Evolutionary conservation across 768 basidiomycete genomes (phyloP), one percentile per base, ranked within the genome.

Genomic region (Amanita rubescens): DNA sequence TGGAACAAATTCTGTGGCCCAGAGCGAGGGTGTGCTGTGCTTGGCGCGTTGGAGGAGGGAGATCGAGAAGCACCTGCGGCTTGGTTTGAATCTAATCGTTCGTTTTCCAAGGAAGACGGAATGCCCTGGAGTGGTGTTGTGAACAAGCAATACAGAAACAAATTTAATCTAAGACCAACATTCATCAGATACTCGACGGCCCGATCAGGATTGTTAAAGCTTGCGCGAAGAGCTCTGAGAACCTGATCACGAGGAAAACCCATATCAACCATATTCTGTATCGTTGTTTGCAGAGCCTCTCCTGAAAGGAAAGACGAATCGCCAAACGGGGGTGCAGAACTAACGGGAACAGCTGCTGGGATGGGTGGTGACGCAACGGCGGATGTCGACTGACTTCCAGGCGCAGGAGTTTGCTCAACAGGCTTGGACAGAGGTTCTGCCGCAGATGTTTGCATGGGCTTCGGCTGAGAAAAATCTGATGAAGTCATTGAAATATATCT

Each of bases 131-230:
- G 33, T 22, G 22, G 12, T 12, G 19, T 19, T 39, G 48, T 4
- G 53, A 52, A 20, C 24, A 60, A 14, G 49, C 47, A 35, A 32
- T n/a, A 35, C 52, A 38, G 41, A 38, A 43, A 37, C 44, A 59
- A 45, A 11, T 30, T 30, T 30, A 8, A 30, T 30, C 8, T n/a
- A 38, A 32, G 11, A 71, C 86, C 59, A 60, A 94, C 95, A 56
- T 65, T 95, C 81, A 98, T 86, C 52, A 99, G 73, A 69, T 99
- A 99, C 67, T 99, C 96, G n/a, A 93, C 95, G 6, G 96, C 96
- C 27, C 96, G 81, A 61, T 98, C 94, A 7, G 96, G 90, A 70
- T 99, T 98, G 70, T 99, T 99, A 73, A 80, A 99, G 64, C 90
- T 94, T 24, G 94, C 96, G 55, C 92, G 77, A 66, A 99, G 66